Evolutionary conservation across 23 red algal species (phyloP), one percentile per base, ranked within the genome.

Genomic region (Gracilaria vermiculophylla): DNA sequence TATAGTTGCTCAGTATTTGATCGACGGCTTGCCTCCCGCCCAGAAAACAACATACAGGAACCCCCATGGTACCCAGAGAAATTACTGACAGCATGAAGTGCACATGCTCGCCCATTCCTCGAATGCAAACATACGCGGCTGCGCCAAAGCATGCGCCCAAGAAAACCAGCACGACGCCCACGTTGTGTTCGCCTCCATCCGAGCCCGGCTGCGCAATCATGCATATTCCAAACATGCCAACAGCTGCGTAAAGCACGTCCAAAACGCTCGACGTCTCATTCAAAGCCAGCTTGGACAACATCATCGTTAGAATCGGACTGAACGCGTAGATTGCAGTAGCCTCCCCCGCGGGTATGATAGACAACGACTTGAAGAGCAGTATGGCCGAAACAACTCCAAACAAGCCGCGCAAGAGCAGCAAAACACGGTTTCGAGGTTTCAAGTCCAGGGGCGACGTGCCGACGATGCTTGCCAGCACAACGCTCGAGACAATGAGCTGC

Each of bases 51-150:
- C 9, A 5, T 39, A 76, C 8, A 40, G 43, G 24, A 40, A 76
- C 48, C 23, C 43, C 48, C 9, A 76, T 25, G 5, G 71, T 39
- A 28, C 67, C 71, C 12, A 76, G 25, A 32, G 71, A 5, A 53
- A 76, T 49, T 5, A 76, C 71, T 5, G 41, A 78, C 2, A 50
- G 40, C 45, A 87, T 43, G 20, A 61, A 87, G 33, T 87, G 66
- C 15, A 87, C 56, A 17, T 52, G 62, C 7, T 8, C 62, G 31
- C 43, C 13, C 35, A 87, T 42, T 4, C 56, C 47, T 40, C 83
- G 23, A 3, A 87, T 49, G 21, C 23, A 71, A 4, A 77, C 53
- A 51, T 87, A 87, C 9, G 83, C 83, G 12, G 32, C 47, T 42
- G 64, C 64, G 4, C 19, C 5, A 70, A 41, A 70, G 14, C 35